Conservation (phyloP, 1,284 basidiomycete genomes). For the Wolfiporia cocos region DNA sequence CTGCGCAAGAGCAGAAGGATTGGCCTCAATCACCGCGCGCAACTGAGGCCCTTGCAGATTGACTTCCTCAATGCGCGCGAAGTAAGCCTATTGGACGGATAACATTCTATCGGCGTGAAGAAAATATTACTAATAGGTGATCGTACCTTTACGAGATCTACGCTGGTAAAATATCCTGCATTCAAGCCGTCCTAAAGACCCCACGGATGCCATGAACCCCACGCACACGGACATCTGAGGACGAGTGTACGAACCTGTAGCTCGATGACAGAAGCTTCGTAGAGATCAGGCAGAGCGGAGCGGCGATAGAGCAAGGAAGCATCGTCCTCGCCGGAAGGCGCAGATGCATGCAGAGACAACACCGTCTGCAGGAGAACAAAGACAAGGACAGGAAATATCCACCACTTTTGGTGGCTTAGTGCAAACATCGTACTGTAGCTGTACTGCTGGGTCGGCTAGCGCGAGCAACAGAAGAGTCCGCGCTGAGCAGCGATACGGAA, state of each 20-base stretch:
- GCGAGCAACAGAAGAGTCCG: no score
- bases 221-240: not conserved
- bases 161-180: constrained; percentile 49
- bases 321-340: not conserved
- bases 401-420: no score
- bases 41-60: constrained; percentile 57
- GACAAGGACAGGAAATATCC: no score
- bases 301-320: not conserved
- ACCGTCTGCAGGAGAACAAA: not conserved
- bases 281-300: constrained; percentile 44
- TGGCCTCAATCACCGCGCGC: constrained; percentile 58
- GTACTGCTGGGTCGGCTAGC: no score
- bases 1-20: constrained; percentile 51
- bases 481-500: no score
- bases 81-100: constrained; percentile 45
- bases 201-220: no score
- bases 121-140: not conserved
- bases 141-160: constrained; percentile 56
- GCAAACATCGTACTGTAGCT: no score
- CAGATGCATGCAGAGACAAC: not conserved
- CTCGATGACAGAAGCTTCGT: constrained; percentile 55
- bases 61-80: constrained; percentile 66
- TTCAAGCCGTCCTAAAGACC: constrained; percentile 23
- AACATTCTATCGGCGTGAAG: not conserved
- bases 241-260: constrained; percentile 41